Conservation (phyloP, 495 filamentous ascomycete genomes). For the Penicillium bovifimosum region DNA sequence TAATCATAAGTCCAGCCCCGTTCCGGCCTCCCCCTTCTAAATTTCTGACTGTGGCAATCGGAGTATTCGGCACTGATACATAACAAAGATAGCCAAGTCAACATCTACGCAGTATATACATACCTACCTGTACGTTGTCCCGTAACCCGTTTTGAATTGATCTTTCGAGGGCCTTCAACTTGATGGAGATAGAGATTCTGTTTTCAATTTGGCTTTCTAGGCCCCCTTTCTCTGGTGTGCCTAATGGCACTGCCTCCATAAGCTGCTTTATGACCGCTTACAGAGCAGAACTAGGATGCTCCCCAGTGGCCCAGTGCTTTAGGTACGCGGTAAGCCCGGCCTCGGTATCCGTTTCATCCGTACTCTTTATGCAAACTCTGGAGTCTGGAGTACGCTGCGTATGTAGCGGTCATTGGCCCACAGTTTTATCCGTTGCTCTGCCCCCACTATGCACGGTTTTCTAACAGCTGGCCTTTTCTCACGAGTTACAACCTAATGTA, state of each 20-base stretch:
- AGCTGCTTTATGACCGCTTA: background rate
- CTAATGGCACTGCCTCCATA: constrained; percentile 1
- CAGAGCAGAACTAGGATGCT: background rate
- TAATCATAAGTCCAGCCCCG: constrained; percentile 10
- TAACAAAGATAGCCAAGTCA: too few relatives aligned
- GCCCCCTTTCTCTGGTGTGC: background rate
- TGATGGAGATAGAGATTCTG: background rate
- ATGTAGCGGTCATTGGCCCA: constrained; percentile 2
- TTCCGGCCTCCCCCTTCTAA: constrained; percentile 11
- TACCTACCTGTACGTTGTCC: too few relatives aligned
- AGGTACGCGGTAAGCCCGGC: background rate
- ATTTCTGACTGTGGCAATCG: constrained; percentile 25
- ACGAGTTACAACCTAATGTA: background rate
- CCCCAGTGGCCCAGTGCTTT: background rate
- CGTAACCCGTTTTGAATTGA: too few relatives aligned
- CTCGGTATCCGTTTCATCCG: background rate
- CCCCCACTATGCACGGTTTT: background rate
- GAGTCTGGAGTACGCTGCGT: too few relatives aligned
- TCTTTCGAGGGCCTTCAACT: background rate
- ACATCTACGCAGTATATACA: too few relatives aligned
- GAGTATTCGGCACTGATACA: constrained; percentile 5
- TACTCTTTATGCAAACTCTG: background rate
- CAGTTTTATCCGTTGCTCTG: background rate
- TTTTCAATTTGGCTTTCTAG: too few relatives aligned
- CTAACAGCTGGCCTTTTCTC: background rate